These are phyloP conservation scores for Thalassiosira hispida DNA, from an alignment of 352 stramenopile genomes.

Conservation along the genomic window DNA sequence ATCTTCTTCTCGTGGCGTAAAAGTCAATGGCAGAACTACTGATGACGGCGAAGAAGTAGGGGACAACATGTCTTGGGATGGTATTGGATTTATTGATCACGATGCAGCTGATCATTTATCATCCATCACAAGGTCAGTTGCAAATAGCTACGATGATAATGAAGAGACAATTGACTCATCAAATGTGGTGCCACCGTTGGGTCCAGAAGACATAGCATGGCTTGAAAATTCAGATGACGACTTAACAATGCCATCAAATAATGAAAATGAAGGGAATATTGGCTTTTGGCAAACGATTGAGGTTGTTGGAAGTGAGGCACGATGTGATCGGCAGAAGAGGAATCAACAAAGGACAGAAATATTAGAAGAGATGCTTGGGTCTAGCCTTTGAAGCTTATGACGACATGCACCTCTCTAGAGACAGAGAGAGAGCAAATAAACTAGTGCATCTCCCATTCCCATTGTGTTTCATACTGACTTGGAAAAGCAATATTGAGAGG, in stretches of 20 bases:
- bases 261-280: not conserved
- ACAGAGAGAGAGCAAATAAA: not conserved
- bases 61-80: constrained; percentile 17
- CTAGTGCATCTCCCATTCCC: no score
- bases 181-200: constrained; percentile 11
- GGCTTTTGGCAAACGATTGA: constrained; percentile 30
- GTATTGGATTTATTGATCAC: constrained; percentile 54
- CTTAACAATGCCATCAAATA: not conserved
- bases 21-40: not conserved
- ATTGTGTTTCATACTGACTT: no score
- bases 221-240: constrained; percentile 35
- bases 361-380: constrained; percentile 27
- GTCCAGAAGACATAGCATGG: constrained; percentile 31
- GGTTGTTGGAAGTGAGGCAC: constrained; percentile 23
- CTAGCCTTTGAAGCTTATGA: not conserved
- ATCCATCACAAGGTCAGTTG: constrained; percentile 32
- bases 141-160: constrained; percentile 19
- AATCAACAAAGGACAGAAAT: constrained; percentile 19
- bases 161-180: not conserved
- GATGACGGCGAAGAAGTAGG: not conserved
- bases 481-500: no score
- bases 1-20: constrained; percentile 44
- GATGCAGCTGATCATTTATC: constrained; percentile 49
- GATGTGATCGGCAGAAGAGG: constrained; percentile 20
- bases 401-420: not conserved